Conservation (phyloP, 2,329 filamentous ascomycete species). For the Triangularia setosa region DNA sequence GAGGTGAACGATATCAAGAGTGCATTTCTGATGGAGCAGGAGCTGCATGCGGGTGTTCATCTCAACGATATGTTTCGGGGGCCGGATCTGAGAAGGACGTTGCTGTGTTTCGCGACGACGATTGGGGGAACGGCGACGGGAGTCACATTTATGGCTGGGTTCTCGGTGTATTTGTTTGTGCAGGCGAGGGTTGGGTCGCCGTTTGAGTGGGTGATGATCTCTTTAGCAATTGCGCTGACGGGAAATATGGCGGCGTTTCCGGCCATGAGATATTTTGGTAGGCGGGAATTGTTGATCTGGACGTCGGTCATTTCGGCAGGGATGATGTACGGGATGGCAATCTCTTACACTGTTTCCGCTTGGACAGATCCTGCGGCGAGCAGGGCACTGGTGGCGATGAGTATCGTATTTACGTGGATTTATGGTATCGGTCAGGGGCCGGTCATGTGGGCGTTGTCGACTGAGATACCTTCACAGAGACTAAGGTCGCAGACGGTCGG, state of each 20-base stretch:
- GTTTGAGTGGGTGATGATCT: conserved; percentile 25
- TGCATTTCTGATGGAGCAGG: conserved; percentile 20
- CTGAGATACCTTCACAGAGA: conserved; percentile 26
- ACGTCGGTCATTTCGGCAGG: conserved; percentile 20
- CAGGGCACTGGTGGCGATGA: conserved; percentile 25
- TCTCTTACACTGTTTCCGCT: conserved; percentile 23
- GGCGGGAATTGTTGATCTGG: conserved; percentile 20
- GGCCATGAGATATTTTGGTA: conserved; percentile 22
- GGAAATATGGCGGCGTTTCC: conserved; percentile 25
- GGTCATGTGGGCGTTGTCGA: conserved; percentile 23
- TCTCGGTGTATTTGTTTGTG: conserved; percentile 24
- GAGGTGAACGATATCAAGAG: conserved; percentile 24
- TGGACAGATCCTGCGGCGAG: conserved; percentile 11
- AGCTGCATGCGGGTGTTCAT: conserved; percentile 21
- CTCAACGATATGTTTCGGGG: conserved; percentile 23
- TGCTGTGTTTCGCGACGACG: conserved; percentile 20
- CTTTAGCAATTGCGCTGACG: conserved; percentile 24
- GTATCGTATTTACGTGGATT: conserved; percentile 27
- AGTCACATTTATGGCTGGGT: conserved; percentile 24
- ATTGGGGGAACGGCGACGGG: conserved; percentile 21
- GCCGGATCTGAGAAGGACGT: conserved; percentile 22
- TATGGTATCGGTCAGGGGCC: conserved; percentile 26
- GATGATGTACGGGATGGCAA: conserved; percentile 26
- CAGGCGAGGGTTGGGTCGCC: conserved; percentile 22
- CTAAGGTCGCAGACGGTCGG: conserved; percentile 26